Evolutionary conservation across 169 alveolate species (phyloP), one percentile per base, ranked within the genome.

Genomic region (Miamiensis avidus): DNA sequence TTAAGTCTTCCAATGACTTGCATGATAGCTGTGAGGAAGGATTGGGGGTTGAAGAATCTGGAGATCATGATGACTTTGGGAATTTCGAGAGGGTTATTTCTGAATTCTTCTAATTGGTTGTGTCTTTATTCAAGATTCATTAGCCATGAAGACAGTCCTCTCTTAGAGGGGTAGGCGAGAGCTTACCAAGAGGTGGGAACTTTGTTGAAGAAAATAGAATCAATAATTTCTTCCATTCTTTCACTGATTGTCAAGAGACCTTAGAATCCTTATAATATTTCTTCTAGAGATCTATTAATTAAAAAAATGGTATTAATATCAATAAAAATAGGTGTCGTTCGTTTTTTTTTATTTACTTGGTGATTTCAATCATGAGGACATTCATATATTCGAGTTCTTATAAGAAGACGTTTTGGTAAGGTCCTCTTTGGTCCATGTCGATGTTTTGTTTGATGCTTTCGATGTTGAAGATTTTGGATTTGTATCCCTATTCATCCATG

Each of bases 11-110:
- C 98, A 82, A 96, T 94, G 65, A 96, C 95, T 94, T 98, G 98
- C 88, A 97, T 97, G 87, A 98, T 97, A n/a, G 99, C 99, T 29
- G 99, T 98, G 85, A 98, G 95, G 95, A 97, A 98, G 49, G 99
- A 97, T 88, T 97, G 96, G 0, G 99, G 99, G 89, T 97, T 97
- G 93, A 97, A 97, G 84, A 98, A 91, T 92, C 98, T 95, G 65
- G 98, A 93, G 34, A 98, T 88, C 89, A 96, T 95, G 75, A 97
- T 97, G 69, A 95, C 98, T 93, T 95, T 98, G 28, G 99, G 99
- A 78, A 97, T 94, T 31, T 83, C 89, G 77, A 93, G 78, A 29
- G 99, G 99, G 87, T 97, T 98, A 75, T 96, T 97, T 91, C 95
- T 97, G 97, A 98, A 98, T 76, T 94, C 96, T 49, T 96, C 91